Evolutionary conservation across 768 basidiomycete species (phyloP), one percentile per base, ranked within the genome.

Genomic region (Podaxis sp.): DNA sequence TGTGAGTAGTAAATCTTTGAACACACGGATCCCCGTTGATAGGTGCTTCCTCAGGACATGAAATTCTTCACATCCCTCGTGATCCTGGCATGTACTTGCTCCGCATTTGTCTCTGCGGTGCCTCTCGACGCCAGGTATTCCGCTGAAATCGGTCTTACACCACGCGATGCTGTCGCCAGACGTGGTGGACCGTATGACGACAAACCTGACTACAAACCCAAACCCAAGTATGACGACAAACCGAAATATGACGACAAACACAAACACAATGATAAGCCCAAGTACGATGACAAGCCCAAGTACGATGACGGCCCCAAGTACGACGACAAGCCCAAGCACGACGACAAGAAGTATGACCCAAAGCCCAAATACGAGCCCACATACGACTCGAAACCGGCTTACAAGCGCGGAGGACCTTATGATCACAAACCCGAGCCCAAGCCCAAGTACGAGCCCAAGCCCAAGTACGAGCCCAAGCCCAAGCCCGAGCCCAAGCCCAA

Each of bases 51-150:
- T 39, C 36, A 62, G 61, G 28, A 24, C 44, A 62, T 62, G 61
- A 62, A 62, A 36, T 53, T 62, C 26, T 48, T 62, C 19, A 36
- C 53, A 12, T 55, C 61, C 22, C 30, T 62, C 8, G 44, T 62
- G 4, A 17, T 62, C 17, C 42, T 62, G 17, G 61, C 53, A 11
- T 48, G 61, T 17, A 39, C 53, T 48, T 62, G 42, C 33, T 33
- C 53, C 12, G 42, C 53, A 11, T 49, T 54, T 24, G 60, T 46
- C 52, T 61, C 61, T 15, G 61, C 53, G 19, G 53, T 39, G 52
- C 61, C 61, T 46, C 19, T 48, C 30, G 33, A 51, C 22, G 15
- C 48, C 17, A 19, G 46, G 40, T 22, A 24, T 22, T 36, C 36
- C n/a, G 12, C 33, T 9, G 33, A 33, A 33, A 33, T 33, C 33